Percentiles rank a stretch among this genome's conserved stretches.
phyloP scores from a whole-genome alignment of 768 basidiomycete species.

The Auricularia cornea region DNA sequence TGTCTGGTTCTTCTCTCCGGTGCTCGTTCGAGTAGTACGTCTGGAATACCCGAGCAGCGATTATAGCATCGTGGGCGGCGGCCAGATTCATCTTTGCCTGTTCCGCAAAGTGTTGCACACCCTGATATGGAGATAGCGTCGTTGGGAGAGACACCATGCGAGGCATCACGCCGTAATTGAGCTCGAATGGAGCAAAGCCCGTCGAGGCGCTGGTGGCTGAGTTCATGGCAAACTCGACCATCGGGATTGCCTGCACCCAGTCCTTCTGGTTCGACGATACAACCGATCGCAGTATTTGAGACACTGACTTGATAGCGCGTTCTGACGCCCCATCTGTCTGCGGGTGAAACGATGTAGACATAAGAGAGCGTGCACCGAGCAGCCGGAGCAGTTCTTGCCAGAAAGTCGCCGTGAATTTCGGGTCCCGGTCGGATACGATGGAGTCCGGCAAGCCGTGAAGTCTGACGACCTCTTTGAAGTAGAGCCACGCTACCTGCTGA shows the following conservation, averaged over 20 bases:
- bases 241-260: constrained; percentile 26
- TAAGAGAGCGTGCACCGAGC: not conserved
- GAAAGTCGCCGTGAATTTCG: not conserved
- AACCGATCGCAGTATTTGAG: constrained; percentile 31
- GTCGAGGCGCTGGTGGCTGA: constrained; percentile 22
- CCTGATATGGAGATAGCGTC: not conserved
- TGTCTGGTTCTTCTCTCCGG: not conserved
- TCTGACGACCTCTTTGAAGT: not conserved
- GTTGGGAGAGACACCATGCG: not conserved
- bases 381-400: not conserved
- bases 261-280: constrained; percentile 24
- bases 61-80: not conserved
- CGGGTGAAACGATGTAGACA: constrained; percentile 2
- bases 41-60: constrained; percentile 22
- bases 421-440: constrained; percentile 1
- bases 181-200: constrained; percentile 23
- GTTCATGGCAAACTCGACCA: constrained; percentile 29
- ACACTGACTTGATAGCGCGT: constrained; percentile 22
- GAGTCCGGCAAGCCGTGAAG: not conserved
- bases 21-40: constrained; percentile 1
- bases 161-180: constrained; percentile 13
- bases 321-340: not conserved
- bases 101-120: not conserved
- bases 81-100: not conserved
- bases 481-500: not conserved